Base-by-base conservation (phyloP, 805 yeast species). In the Sungouiozyma ichnusensis region DNA sequence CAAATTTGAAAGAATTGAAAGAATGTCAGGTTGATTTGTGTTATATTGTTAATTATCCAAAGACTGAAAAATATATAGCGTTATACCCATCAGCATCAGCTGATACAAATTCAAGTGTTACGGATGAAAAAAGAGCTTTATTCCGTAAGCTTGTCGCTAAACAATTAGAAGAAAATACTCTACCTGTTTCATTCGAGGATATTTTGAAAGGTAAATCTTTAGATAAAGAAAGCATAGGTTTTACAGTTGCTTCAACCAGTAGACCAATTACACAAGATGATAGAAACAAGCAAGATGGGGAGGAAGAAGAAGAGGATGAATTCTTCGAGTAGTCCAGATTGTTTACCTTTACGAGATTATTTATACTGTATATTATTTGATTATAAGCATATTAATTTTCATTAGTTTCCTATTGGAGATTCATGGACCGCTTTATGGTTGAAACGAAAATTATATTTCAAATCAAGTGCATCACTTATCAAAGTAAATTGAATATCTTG, bases 41-140 rank as follows among this genome's bases (percentile, higher is more conserved):
- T 27, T 88, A 88, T 58, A 77, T 80, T 11, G 71, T 79, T 15
- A 72, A 81, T 56, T 88, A 77, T 67, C 96, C 97, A 29, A 77
- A 74, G 54, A 73, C 79, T 39, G 79, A 76, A 53, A 87, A 85
- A 63, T 88, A 88, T 60, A 74, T 85, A 31, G 75, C 96, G 0
- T 62, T 88, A 45, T 88, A 77, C 60, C 87, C 92, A 55, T 55
- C 44, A 16, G 53, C 52, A 17, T 33, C 41, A 9, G 57, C 75
- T 58, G 58, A 51, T 17, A 63, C 66, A 49, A 56, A 55, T 36
- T 77, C 73, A 3, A 45, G 61, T 41, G 58, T 56, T 43, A 71
- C 78, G 3, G 73, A 69, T 20, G 62, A 64, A 37, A 64, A 65
- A 46, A 66, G 71, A 53, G 57, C 64, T 38, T 67, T 66, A 51